Percentiles rank a stretch among this genome's conserved stretches.
Conservation (phyloP, 1,284 basidiomycete species). For the Marasmius fiardii region DNA sequence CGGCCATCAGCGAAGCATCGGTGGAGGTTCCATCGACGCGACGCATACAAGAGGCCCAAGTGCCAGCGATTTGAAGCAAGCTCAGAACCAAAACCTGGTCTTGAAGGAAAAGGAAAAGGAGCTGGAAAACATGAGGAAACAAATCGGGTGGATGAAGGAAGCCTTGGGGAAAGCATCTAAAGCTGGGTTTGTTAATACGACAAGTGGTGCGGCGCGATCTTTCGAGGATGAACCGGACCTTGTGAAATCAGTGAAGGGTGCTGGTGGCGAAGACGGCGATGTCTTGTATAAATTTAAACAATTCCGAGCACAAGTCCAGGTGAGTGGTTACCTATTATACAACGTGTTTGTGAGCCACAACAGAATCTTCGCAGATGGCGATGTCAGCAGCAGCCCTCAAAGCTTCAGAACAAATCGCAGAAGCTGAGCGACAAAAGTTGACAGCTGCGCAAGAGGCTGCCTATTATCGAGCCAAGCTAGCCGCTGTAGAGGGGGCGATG, state of each 20-base stretch:
- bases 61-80: background rate
- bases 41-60: conserved; percentile 25
- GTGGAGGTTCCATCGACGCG: conserved; percentile 55
- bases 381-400: conserved; percentile 74
- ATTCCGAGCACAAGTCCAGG: conserved; percentile 86
- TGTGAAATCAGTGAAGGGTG: conserved; percentile 24
- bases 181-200: conserved; percentile 78
- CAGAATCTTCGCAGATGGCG: conserved; percentile 44
- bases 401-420: conserved; percentile 76
- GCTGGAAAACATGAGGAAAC: conserved; percentile 72
- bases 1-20: conserved; percentile 22
- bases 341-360: background rate
- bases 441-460: conserved; percentile 93
- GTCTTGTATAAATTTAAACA: conserved; percentile 85
- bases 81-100: conserved; percentile 39
- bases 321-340: conserved; percentile 33
- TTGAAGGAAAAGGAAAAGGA: conserved; percentile 81
- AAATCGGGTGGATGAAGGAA: conserved; percentile 86
- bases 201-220: conserved; percentile 40
- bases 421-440: conserved; percentile 77
- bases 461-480: conserved; percentile 92
- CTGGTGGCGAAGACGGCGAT: conserved; percentile 54
- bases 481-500: conserved; percentile 77
- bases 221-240: conserved; percentile 35
- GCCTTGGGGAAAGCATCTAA: conserved; percentile 77